These are phyloP conservation scores for Fragilaria crotonensis DNA, from an alignment of 108 stramenopile species.

Conservation along the genomic window DNA sequence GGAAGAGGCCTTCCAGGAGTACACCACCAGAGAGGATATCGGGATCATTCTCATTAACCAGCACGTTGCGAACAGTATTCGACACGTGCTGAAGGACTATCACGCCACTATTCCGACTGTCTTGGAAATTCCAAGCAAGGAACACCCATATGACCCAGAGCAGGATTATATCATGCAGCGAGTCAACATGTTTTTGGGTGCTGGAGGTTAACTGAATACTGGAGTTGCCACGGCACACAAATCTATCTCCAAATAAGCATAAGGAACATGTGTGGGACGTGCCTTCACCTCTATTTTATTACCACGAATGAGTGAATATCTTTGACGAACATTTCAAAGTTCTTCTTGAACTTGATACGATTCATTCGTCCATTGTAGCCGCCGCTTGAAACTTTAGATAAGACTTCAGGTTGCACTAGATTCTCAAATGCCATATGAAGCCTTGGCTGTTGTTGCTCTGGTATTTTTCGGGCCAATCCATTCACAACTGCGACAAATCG, in stretches of 20 bases:
- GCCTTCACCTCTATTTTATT: slow-evolving; percentile 28
- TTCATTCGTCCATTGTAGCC: slow-evolving; percentile 68
- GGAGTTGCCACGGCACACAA: too few relatives aligned
- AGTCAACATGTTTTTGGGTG: slow-evolving; percentile 93
- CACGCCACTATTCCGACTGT: slow-evolving; percentile 94
- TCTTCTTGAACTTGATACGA: slow-evolving; percentile 58
- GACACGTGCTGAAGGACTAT: slow-evolving; percentile 95
- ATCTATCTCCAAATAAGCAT: too few relatives aligned
- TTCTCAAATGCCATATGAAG: slow-evolving; percentile 48
- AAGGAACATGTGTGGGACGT: too few relatives aligned
- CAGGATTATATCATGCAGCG: slow-evolving; percentile 99
- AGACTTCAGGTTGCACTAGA: slow-evolving; percentile 53
- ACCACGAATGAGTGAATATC: slow-evolving; percentile 74
- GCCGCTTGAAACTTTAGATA: slow-evolving; percentile 41
- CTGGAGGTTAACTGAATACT: too few relatives aligned
- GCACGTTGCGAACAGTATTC: slow-evolving; percentile 93
- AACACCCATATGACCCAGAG: slow-evolving; percentile 95
- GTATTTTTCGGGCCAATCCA: slow-evolving; percentile 42
- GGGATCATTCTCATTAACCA: slow-evolving; percentile 98
- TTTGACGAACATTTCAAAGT: slow-evolving; percentile 67
- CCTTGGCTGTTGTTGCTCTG: slow-evolving; percentile 44
- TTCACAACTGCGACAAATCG: slow-evolving; percentile 55
- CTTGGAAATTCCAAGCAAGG: slow-evolving; percentile 96
- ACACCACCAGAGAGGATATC: slow-evolving; percentile 85
- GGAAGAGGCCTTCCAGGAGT: slow-evolving; percentile 71